Conservation (phyloP, 768 basidiomycete species). For the Leccinum truebloodii region DNA sequence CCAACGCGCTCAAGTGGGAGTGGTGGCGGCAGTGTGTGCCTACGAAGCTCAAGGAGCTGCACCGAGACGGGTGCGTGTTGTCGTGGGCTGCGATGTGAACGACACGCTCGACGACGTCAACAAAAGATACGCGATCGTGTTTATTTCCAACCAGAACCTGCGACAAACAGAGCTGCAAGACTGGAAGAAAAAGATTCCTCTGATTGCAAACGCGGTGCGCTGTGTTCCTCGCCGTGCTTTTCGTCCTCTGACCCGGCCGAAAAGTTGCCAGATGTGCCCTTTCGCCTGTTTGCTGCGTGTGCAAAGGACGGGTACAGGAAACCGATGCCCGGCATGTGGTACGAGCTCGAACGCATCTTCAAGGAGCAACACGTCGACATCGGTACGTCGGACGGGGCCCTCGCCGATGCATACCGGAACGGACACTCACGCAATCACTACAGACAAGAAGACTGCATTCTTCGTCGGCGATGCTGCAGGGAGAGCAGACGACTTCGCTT, state of each 20-base stretch:
- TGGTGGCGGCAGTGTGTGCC: conserved; percentile 77
- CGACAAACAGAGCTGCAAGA: conserved; percentile 46
- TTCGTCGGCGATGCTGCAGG: conserved; percentile 94
- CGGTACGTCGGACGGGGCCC: conserved; percentile 43
- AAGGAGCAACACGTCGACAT: conserved; percentile 57
- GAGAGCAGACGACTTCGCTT: conserved; percentile 71
- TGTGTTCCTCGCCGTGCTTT: background rate
- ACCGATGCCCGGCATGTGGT: conserved; percentile 88
- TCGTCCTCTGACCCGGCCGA: background rate
- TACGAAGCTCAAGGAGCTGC: conserved; percentile 56
- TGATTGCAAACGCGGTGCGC: conserved; percentile 64
- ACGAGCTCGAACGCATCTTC: conserved; percentile 65
- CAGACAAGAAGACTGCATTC: conserved; percentile 68
- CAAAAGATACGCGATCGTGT: conserved; percentile 64
- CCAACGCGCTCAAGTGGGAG: conserved; percentile 40
- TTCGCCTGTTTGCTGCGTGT: conserved; percentile 77
- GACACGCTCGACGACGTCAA: background rate
- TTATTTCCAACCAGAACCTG: conserved; percentile 81
- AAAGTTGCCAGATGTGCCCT: conserved; percentile 73
- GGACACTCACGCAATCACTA: background rate
- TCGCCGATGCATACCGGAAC: background rate
- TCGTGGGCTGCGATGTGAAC: background rate
- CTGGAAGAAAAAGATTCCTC: conserved; percentile 78
- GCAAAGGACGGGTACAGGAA: conserved; percentile 78
- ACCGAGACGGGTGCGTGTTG: conserved; percentile 56